Base-by-base conservation (phyloP, 2,329 filamentous ascomycete species). In the Sclerotinia glacialis region DNA sequence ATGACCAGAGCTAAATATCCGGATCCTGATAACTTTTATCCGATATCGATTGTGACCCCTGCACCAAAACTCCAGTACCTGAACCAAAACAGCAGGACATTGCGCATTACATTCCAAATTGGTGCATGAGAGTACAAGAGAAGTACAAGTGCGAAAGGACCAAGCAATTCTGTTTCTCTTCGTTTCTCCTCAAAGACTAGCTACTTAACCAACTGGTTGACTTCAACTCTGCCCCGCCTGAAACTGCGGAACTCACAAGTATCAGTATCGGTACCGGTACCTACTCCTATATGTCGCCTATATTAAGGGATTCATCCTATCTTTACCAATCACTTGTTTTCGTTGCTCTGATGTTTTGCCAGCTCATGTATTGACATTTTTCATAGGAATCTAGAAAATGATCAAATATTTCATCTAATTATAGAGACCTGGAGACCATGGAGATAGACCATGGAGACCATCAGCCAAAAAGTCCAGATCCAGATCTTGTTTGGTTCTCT, bases 71-170 rank as follows among this genome's bases (percentile, higher is more conserved):
- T 37, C 34, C 1, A n/a, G 21, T 56, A 18, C 54, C 56, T 34
- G 21, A 31, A 59, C 18, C 18, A 47, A 34, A 34, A 14, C 42
- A 34, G 7, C 26, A 16, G 31, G n/a, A 34, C 56, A 47, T 60
- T 60, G 28, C 42, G 42, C 26, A 60, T 59, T 59, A 23, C 55
- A 59, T n/a, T 18, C 55, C 28, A 59, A 46, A 46, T 58, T 58
- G 55, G 18, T 46, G 55, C 55, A 58, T 58, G 40, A 58, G 55
- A 46, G 55, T 31, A 58, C 42, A 60, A 28, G n/a, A n/a, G n/a
- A n/a, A n/a, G n/a, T n/a, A n/a, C n/a, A n/a, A n/a, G n/a, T 34
- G 26, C 26, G 44, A 59, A 47, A 59, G 42, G 42, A 47, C 56
- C 56, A 47, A 47, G 42, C 56, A n/a, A 59, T 59, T 26, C 16